Evolutionary conservation across 192 early-diverging fungal species (phyloP).

Genomic region (Rhizoclosmatium globosum): DNA sequence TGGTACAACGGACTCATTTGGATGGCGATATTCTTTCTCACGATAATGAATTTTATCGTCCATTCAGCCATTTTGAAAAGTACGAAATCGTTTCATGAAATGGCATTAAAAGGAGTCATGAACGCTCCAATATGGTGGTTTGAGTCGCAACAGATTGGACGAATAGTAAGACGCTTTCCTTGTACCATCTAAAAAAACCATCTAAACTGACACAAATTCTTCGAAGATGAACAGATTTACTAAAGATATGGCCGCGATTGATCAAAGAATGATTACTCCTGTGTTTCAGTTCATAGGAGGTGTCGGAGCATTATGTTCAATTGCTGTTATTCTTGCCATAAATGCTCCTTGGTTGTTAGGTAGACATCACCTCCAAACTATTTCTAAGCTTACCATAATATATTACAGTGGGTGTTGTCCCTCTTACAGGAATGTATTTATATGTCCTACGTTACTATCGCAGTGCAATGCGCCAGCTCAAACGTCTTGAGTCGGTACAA

Average conservation of each 20-base stretch:
- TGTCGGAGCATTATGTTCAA: background rate
- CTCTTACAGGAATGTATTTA: conserved; percentile 17
- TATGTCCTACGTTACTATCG: conserved; percentile 39
- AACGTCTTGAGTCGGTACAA: conserved; percentile 42
- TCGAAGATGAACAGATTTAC: no score
- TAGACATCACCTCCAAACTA: no score
- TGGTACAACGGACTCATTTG: conserved; percentile 37
- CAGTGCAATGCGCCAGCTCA: conserved; percentile 66
- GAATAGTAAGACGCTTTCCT: conserved; percentile 65
- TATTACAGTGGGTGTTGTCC: no score
- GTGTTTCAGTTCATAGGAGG: no score
- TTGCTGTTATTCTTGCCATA: conserved; percentile 5
- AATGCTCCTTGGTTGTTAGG: conserved; percentile 1
- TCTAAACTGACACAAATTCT: no score
- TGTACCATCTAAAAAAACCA: conserved; percentile 38
- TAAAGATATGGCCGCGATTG: no score
- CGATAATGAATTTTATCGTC: conserved; percentile 18
- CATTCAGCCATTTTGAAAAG: conserved; percentile 14
- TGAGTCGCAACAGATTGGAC: conserved; percentile 59
- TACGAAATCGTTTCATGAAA: conserved; percentile 55
- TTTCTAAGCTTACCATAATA: no score
- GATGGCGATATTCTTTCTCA: conserved; percentile 20
- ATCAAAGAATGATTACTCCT: no score
- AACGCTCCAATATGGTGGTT: conserved; percentile 31
- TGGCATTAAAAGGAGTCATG: conserved; percentile 38